Evolutionary conservation across 2,329 filamentous ascomycete genomes (phyloP).

Genomic region (Dactylellina parvicollis): DNA sequence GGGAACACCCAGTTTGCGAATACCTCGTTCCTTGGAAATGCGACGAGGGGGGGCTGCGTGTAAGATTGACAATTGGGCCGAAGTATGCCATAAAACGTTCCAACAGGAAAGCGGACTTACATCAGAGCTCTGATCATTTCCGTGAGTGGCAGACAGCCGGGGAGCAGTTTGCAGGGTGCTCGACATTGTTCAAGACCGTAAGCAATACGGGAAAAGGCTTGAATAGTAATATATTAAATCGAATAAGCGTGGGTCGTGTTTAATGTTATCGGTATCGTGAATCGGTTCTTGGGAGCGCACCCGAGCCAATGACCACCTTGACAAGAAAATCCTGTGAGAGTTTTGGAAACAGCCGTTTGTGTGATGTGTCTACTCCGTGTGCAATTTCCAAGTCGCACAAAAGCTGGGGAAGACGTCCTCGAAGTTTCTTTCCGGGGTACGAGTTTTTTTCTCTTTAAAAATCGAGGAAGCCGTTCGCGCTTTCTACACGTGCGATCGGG

Average conservation of each 20-base stretch:
- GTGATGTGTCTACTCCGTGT: constrained; percentile 33
- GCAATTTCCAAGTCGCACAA: constrained; percentile 49
- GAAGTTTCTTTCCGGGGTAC: not conserved
- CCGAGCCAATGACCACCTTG: not conserved
- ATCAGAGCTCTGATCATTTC: constrained; percentile 45
- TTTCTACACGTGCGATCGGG: not conserved
- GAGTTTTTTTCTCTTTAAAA: constrained; percentile 1
- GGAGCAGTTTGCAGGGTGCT: constrained; percentile 17
- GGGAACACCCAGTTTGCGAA: not conserved
- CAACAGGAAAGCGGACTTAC: constrained; percentile 46
- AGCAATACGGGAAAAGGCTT: constrained; percentile 34
- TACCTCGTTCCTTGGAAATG: constrained; percentile 23
- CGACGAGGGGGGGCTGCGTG: constrained; percentile 2
- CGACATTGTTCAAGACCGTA: constrained; percentile 30
- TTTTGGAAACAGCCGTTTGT: constrained; percentile 19
- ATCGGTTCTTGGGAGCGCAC: constrained; percentile 14
- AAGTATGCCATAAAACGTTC: constrained; percentile 20
- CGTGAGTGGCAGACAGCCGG: constrained; percentile 21
- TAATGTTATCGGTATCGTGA: constrained; percentile 9
- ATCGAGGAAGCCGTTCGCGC: not conserved
- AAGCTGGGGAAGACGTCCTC: constrained; percentile 21
- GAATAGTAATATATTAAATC: constrained; percentile 19
- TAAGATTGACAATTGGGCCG: constrained; percentile 7
- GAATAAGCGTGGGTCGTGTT: not conserved
- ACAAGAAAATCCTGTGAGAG: constrained; percentile 9